phyloP scores from a whole-genome alignment of 257 asterid genomes.

The Capsicum baccatum region DNA sequence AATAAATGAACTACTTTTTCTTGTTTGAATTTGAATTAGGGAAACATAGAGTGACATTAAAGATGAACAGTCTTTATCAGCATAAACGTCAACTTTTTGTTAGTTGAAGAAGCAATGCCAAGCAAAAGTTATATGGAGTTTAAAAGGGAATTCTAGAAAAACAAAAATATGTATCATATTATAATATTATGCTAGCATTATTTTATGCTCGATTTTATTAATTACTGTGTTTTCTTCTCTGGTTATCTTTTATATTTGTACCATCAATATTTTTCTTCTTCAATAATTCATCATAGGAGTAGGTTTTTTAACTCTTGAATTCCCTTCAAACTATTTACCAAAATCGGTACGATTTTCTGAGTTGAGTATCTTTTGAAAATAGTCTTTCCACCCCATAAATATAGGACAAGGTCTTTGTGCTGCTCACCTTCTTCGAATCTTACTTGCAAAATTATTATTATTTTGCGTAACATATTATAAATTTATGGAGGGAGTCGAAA shows the following conservation, averaged over 20 bases:
- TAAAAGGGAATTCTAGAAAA: neutral
- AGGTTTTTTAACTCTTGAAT: neutral
- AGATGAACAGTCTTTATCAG: slow-evolving; percentile 23
- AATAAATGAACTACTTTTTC: neutral
- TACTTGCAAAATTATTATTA: neutral
- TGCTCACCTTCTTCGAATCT: too few relatives aligned
- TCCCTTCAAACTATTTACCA: neutral
- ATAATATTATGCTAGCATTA: neutral
- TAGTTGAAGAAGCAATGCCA: slow-evolving; percentile 20
- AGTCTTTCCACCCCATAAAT: neutral
- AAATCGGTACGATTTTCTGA: too few relatives aligned
- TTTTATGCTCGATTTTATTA: neutral
- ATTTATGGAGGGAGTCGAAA: neutral
- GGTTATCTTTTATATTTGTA: neutral
- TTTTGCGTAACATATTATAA: neutral
- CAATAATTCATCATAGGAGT: neutral
- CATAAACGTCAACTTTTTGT: slow-evolving; percentile 20
- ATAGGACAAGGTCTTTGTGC: neutral
- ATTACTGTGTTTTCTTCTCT: neutral
- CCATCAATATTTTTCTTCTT: neutral
- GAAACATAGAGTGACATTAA: slow-evolving; percentile 2
- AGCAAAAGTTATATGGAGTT: neutral
- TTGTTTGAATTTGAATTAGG: slow-evolving; percentile 16
- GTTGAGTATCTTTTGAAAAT: neutral
- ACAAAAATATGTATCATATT: neutral